These are phyloP conservation scores for Neurospora sp. DNA, from an alignment of 2,329 filamentous ascomycete species.

Conservation along the genomic window DNA sequence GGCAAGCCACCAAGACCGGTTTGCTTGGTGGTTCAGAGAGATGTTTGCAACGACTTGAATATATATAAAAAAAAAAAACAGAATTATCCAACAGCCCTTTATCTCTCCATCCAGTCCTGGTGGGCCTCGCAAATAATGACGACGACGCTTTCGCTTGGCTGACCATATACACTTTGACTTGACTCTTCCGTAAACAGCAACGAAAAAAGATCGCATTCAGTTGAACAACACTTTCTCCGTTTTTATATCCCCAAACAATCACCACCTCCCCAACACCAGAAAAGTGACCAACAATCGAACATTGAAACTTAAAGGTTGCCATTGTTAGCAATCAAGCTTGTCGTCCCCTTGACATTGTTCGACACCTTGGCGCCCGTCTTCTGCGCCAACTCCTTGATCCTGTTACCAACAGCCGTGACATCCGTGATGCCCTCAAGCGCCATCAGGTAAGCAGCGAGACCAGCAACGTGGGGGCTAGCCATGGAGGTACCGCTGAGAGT, in stretches of 20 bases:
- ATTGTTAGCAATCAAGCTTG: slow-evolving; percentile 48
- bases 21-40: not conserved
- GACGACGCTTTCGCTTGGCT: not conserved
- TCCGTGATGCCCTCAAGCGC: slow-evolving; percentile 38
- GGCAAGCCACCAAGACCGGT: no score
- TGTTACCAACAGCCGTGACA: slow-evolving; percentile 33
- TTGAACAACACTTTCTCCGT: not conserved
- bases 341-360: slow-evolving; percentile 35
- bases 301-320: slow-evolving; percentile 20
- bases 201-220: not conserved
- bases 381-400: slow-evolving; percentile 44
- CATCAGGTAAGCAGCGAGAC: slow-evolving; percentile 60
- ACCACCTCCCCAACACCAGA: not conserved
- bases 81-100: not conserved
- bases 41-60: not conserved
- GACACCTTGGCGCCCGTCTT: slow-evolving; percentile 33
- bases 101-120: not conserved
- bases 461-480: slow-evolving; percentile 59
- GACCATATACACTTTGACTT: not conserved
- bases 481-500: slow-evolving; percentile 49
- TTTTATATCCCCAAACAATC: not conserved
- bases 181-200: not conserved
- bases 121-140: not conserved
- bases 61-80: not conserved
- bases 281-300: not conserved